These are phyloP conservation scores for Wickerhamiella alocasiicola DNA, from an alignment of 805 yeast species.

Conservation along the genomic window DNA sequence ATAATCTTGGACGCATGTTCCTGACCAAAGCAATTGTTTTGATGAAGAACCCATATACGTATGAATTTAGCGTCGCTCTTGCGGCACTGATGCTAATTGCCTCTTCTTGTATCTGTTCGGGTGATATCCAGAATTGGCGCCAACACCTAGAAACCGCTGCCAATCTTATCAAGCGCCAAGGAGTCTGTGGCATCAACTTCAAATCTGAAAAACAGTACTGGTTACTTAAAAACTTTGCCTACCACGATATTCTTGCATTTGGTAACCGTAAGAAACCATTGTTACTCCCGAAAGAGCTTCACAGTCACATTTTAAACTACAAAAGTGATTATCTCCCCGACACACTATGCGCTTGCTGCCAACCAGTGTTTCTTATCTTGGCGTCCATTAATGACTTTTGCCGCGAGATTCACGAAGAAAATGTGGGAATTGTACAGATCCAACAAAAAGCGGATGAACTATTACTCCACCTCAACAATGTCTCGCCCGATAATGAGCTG, in stretches of 20 bases:
- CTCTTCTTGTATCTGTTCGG: conserved; percentile 74
- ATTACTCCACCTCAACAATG: conserved; percentile 37
- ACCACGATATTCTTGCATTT: conserved; percentile 63
- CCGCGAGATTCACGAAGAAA: conserved; percentile 29
- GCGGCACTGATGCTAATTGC: conserved; percentile 58
- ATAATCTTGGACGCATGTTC: conserved; percentile 22
- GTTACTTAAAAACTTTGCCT: conserved; percentile 66
- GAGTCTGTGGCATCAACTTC: conserved; percentile 45
- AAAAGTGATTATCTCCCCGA: conserved; percentile 36
- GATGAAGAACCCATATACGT: conserved; percentile 15
- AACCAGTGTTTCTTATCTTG: conserved; percentile 50
- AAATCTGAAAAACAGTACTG: conserved; percentile 50
- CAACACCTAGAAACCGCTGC: conserved; percentile 54
- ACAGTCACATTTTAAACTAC: conserved; percentile 37
- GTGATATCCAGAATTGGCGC: conserved; percentile 70
- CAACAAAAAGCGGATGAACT: conserved; percentile 26
- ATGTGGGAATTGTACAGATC: conserved; percentile 15
- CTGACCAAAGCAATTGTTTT: conserved; percentile 20
- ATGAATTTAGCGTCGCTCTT: conserved; percentile 30
- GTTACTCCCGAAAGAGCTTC: conserved; percentile 50
- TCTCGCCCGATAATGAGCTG: conserved; percentile 42
- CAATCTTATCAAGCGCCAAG: conserved; percentile 44
- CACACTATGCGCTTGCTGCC: conserved; percentile 62
- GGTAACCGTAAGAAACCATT: conserved; percentile 44
- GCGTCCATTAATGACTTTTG: conserved; percentile 58